Evolutionary conservation across 2,329 filamentous ascomycete species (phyloP).

Genomic region (Ceratocystiopsis sp.): DNA sequence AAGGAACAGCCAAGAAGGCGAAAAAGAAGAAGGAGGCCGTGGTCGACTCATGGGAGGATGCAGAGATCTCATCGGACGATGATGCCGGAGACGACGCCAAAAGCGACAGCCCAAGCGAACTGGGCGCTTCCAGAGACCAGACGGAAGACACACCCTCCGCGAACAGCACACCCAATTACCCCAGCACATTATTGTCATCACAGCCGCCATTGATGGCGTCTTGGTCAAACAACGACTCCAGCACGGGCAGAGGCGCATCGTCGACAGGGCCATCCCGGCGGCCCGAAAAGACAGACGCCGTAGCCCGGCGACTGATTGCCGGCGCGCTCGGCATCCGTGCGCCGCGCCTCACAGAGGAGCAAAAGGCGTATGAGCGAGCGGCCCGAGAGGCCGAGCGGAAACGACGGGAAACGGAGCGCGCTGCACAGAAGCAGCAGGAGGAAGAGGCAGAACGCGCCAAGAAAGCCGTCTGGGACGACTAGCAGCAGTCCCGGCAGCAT

Average conservation of each 20-base stretch:
- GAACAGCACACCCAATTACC: conserved; percentile 31
- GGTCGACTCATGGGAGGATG: conserved; percentile 66
- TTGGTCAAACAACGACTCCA: neutral
- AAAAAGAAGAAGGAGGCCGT: conserved; percentile 23
- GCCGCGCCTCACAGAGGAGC: conserved; percentile 72
- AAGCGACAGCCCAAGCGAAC: too few relatives aligned
- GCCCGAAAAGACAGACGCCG: conserved; percentile 86
- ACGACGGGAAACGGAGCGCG: conserved; percentile 54
- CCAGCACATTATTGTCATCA: neutral
- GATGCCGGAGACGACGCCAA: conserved; percentile 12
- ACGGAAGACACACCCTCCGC: too few relatives aligned
- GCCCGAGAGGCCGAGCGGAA: conserved; percentile 73
- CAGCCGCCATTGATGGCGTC: neutral
- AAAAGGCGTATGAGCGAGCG: conserved; percentile 69
- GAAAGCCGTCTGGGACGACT: conserved; percentile 74
- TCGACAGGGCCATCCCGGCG: conserved; percentile 18
- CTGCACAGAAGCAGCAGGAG: conserved; percentile 40
- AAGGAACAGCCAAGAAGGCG: conserved; percentile 10
- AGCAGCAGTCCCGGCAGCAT: conserved; percentile 6
- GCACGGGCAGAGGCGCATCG: neutral
- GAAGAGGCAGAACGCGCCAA: conserved; percentile 60
- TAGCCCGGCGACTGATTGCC: conserved; percentile 78
- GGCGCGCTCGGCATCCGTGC: conserved; percentile 68
- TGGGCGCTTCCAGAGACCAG: too few relatives aligned
- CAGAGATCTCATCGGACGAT: conserved; percentile 31